Evolutionary conservation across 257 asterid genomes (phyloP).

Genomic region (Rhazya stricta): DNA sequence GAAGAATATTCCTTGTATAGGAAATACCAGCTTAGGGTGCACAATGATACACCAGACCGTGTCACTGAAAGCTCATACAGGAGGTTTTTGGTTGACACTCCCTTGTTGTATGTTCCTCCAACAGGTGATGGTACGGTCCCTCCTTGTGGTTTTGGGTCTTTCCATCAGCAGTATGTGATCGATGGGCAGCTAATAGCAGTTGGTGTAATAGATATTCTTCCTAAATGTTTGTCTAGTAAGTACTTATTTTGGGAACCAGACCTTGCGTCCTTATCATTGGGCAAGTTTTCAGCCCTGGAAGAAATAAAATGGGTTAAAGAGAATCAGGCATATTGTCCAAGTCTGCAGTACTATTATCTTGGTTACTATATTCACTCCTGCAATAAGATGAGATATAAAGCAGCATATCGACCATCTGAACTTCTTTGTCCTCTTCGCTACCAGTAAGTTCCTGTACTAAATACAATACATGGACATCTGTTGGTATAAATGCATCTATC

Average conservation of each 20-base stretch:
- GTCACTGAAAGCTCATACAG: conserved; percentile 75
- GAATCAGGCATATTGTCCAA: conserved; percentile 70
- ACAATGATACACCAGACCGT: conserved; percentile 70
- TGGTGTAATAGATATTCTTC: conserved; percentile 90
- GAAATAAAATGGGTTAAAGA: conserved; percentile 76
- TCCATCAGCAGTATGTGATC: conserved; percentile 92
- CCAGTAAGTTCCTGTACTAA: conserved; percentile 52
- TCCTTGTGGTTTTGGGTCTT: conserved; percentile 92
- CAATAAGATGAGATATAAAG: conserved; percentile 95
- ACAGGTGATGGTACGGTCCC: conserved; percentile 51
- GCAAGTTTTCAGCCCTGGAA: conserved; percentile 83
- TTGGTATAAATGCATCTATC: not conserved
- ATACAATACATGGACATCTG: not conserved
- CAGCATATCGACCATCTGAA: conserved; percentile 90
- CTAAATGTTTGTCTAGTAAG: conserved; percentile 91
- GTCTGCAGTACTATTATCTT: conserved; percentile 92
- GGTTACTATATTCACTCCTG: conserved; percentile 98
- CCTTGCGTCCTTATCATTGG: conserved; percentile 76
- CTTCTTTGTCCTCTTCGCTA: conserved; percentile 94
- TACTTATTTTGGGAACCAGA: conserved; percentile 99
- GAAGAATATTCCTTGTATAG: conserved; percentile 87
- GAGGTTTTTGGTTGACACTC: conserved; percentile 88
- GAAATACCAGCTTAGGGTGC: conserved; percentile 86
- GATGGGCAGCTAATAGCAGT: conserved; percentile 93
- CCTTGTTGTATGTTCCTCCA: conserved; percentile 62